Percentiles rank a stretch among this genome's conserved stretches.
Evolutionary conservation across 23 red algal genomes (phyloP).

Genomic region (Gracilaria vermiculophylla): DNA sequence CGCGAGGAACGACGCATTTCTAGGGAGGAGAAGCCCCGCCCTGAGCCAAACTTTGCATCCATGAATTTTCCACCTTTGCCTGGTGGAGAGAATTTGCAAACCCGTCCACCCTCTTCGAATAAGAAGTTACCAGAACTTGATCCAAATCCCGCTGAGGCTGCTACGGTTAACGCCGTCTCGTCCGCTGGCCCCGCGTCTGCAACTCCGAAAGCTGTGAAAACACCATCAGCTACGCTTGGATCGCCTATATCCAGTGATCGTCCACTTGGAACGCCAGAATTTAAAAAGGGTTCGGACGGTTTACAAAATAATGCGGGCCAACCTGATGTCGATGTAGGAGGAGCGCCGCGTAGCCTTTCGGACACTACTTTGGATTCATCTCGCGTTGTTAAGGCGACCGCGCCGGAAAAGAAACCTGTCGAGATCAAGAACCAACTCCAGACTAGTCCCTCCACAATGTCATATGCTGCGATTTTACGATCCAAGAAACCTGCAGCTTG

Average conservation of each 20-base stretch:
- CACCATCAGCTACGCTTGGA: background rate
- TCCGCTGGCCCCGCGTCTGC: background rate
- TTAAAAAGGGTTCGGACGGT: background rate
- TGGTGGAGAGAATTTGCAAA: background rate
- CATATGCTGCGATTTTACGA: slow-evolving; percentile 40
- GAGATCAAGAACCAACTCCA: background rate
- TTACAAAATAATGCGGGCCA: background rate
- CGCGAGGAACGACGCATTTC: slow-evolving; percentile 21
- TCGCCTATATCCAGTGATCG: background rate
- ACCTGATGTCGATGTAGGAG: background rate
- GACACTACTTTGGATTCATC: background rate
- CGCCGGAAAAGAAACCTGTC: background rate
- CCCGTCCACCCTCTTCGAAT: background rate
- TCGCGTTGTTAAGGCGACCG: background rate
- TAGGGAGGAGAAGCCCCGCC: slow-evolving; percentile 23
- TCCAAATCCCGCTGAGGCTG: background rate
- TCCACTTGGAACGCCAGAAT: background rate
- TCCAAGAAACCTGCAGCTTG: slow-evolving; percentile 18
- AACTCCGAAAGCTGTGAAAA: background rate
- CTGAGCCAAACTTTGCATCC: slow-evolving; percentile 34
- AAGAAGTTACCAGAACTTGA: background rate
- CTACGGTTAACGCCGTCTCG: background rate
- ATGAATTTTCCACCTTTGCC: slow-evolving; percentile 62
- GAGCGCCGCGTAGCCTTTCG: background rate
- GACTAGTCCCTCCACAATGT: background rate